phyloP scores from a whole-genome alignment of 169 alveolate genomes.

The Cryptosporidium muris region DNA sequence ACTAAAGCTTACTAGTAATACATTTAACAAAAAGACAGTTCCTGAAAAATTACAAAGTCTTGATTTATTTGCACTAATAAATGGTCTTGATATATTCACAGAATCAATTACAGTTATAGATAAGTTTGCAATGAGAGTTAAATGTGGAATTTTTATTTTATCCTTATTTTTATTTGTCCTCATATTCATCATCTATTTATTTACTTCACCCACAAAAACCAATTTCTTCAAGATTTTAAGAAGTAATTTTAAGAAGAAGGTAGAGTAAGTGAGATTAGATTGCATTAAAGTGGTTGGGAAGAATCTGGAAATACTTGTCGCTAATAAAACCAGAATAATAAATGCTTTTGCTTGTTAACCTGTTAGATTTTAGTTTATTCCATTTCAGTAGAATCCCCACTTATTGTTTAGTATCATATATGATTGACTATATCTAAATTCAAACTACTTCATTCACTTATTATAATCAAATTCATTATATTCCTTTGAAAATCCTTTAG shows the following conservation, averaged over 20 bases:
- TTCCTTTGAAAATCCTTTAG: no score
- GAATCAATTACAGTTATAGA: constrained; percentile 42
- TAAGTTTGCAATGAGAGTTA: constrained; percentile 31
- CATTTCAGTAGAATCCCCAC: no score
- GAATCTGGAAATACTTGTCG: not conserved
- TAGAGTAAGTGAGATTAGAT: not conserved
- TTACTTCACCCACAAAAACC: not conserved
- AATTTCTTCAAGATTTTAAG: not conserved
- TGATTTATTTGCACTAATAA: constrained; percentile 30
- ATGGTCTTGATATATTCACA: constrained; percentile 55
- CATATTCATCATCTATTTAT: not conserved
- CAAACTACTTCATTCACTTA: no score
- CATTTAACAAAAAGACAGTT: constrained; percentile 4
- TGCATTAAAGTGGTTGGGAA: not conserved
- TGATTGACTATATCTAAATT: no score
- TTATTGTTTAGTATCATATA: no score
- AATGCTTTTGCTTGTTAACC: not conserved
- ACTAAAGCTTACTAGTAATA: constrained; percentile 34
- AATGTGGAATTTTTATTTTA: not conserved
- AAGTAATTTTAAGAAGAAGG: not conserved
- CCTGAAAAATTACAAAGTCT: constrained; percentile 9
- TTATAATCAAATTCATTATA: no score
- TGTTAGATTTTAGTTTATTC: no score
- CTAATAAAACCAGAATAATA: not conserved
- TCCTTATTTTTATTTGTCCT: not conserved